Percentiles rank a stretch among this genome's conserved stretches.
Conservation (phyloP, 768 basidiomycete genomes). For the Leucosporidium yakuticum region DNA sequence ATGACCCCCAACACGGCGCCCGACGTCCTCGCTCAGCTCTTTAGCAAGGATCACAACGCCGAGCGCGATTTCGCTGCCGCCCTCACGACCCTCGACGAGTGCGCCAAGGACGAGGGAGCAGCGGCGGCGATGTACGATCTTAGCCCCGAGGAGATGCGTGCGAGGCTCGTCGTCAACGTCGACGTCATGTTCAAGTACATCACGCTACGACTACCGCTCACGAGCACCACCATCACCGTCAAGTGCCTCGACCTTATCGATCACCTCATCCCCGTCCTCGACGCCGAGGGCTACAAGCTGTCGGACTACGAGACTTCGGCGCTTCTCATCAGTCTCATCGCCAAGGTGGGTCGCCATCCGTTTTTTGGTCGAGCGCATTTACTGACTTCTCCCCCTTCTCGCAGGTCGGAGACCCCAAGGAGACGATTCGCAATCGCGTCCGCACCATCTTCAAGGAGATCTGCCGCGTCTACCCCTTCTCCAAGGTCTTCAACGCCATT, state of each 20-base stretch:
- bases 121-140: conserved; percentile 53
- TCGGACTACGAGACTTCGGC: conserved; percentile 79
- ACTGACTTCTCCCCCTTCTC: conserved; percentile 8
- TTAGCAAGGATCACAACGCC: conserved; percentile 92
- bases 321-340: conserved; percentile 80
- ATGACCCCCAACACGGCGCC: conserved; percentile 80
- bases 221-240: conserved; percentile 79
- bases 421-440: conserved; percentile 70
- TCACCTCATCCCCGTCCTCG: conserved; percentile 67
- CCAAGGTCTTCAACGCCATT: conserved; percentile 78
- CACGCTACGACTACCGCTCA: conserved; percentile 80
- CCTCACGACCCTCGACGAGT: conserved; percentile 64
- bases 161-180: conserved; percentile 72
- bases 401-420: conserved; percentile 87
- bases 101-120: conserved; percentile 50
- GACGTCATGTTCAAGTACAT: conserved; percentile 90
- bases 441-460: conserved; percentile 76
- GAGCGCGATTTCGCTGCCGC: conserved; percentile 87
- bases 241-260: conserved; percentile 85
- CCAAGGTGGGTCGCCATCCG: conserved; percentile 57
- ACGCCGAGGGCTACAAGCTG: conserved; percentile 65
- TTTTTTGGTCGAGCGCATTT: too few relatives aligned
- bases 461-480: conserved; percentile 86
- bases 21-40: conserved; percentile 68
- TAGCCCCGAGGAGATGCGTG: conserved; percentile 52